These are phyloP conservation scores for Coemansia sp. DNA, from an alignment of 192 early-diverging fungal genomes.

Conservation along the genomic window DNA sequence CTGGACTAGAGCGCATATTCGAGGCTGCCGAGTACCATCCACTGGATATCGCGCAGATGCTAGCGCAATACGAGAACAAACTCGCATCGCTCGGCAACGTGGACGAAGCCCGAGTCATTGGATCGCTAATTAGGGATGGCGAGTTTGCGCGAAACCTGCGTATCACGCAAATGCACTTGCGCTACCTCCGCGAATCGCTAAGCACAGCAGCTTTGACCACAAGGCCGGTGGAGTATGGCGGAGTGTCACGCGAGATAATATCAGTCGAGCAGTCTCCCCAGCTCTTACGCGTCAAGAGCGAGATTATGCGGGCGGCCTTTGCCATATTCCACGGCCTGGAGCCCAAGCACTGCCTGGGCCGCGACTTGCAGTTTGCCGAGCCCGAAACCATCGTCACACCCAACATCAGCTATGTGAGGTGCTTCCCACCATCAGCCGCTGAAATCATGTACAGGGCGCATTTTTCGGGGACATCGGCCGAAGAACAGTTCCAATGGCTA, in stretches of 20 bases:
- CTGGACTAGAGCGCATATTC: slow-evolving; percentile 5
- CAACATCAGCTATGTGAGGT: background rate
- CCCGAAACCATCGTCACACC: background rate
- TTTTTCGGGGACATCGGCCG: slow-evolving; percentile 9
- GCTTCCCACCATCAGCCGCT: slow-evolving; percentile 16
- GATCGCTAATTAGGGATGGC: slow-evolving; percentile 7
- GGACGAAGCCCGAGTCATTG: background rate
- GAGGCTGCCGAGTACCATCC: slow-evolving; percentile 16
- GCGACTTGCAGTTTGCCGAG: slow-evolving; percentile 24
- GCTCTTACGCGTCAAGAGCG: slow-evolving; percentile 1
- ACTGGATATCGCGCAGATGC: slow-evolving; percentile 13
- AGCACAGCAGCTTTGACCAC: background rate
- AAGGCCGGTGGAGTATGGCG: background rate
- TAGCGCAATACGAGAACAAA: slow-evolving; percentile 7
- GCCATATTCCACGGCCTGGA: slow-evolving; percentile 19
- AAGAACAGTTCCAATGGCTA: slow-evolving; percentile 32
- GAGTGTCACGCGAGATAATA: background rate
- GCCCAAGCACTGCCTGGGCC: slow-evolving; percentile 6
- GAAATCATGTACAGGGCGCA: slow-evolving; percentile 20
- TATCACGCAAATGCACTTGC: slow-evolving; percentile 22
- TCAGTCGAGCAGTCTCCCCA: background rate
- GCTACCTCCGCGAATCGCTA: slow-evolving; percentile 5
- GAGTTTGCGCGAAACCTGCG: slow-evolving; percentile 6
- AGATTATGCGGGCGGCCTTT: slow-evolving; percentile 15
- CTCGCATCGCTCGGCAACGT: background rate